Evolutionary conservation across 2,329 filamentous ascomycete genomes (phyloP).

Genomic region (Alternaria sp.): DNA sequence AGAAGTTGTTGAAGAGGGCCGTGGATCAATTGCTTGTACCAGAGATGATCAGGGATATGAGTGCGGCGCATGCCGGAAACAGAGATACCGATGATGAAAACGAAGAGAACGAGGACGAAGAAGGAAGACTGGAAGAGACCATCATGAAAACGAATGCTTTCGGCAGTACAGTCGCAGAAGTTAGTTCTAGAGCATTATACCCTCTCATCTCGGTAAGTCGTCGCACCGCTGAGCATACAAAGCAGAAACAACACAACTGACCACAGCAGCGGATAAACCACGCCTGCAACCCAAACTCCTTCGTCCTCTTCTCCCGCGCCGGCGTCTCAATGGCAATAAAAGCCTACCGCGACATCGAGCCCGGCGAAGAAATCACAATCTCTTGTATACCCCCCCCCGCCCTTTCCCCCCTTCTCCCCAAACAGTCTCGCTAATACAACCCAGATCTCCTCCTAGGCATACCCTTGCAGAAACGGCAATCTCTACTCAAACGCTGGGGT

Average conservation of each 20-base stretch:
- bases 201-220: constrained; percentile 29
- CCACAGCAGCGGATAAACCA: constrained; percentile 34
- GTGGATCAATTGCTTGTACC: constrained; percentile 24
- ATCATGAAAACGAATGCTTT: constrained; percentile 39
- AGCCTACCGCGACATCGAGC: constrained; percentile 33
- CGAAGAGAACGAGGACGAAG: constrained; percentile 3
- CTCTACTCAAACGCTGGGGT: constrained; percentile 30
- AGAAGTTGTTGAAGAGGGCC: constrained; percentile 20
- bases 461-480: constrained; percentile 16
- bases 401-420: neutral
- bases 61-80: constrained; percentile 17
- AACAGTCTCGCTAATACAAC: neutral
- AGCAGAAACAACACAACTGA: neutral
- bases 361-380: constrained; percentile 38
- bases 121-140: constrained; percentile 23
- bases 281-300: constrained; percentile 35
- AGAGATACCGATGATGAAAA: neutral
- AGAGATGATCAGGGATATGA: constrained; percentile 27
- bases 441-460: constrained; percentile 31
- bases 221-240: neutral
- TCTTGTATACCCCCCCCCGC: constrained; percentile 24
- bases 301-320: constrained; percentile 36
- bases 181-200: constrained; percentile 26
- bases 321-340: constrained; percentile 35
- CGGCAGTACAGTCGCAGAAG: constrained; percentile 29